These are phyloP conservation scores for Prunus mongolica DNA, from an alignment of 306 rosid species.

Conservation along the genomic window DNA sequence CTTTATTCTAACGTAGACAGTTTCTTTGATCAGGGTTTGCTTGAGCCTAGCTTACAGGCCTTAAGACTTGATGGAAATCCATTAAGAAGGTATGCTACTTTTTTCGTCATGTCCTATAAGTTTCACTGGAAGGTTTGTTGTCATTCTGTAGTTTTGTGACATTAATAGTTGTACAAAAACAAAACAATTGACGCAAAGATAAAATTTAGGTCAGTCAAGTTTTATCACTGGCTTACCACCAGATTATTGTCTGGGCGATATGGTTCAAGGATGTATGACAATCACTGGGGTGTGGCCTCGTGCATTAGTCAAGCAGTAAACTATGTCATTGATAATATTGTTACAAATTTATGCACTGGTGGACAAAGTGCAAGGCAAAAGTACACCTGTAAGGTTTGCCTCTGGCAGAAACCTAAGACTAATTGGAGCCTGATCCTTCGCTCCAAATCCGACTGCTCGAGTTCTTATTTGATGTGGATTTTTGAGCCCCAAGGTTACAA, in stretches of 20 bases:
- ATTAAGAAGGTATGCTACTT: conserved; percentile 66
- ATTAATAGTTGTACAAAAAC: neutral
- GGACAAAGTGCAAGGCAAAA: neutral
- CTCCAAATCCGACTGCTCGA: neutral
- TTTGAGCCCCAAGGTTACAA: neutral
- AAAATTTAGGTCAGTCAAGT: neutral
- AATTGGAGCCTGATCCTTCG: neutral
- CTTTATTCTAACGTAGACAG: conserved; percentile 7
- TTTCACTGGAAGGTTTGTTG: neutral
- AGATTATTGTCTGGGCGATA: neutral
- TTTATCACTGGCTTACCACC: neutral
- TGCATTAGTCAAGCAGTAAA: no score
- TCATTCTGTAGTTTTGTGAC: neutral
- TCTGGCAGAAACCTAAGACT: neutral
- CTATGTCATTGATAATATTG: no score
- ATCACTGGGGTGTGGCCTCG: neutral
- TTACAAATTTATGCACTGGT: neutral
- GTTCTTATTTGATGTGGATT: neutral
- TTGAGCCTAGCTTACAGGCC: conserved; percentile 73
- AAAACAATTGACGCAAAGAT: neutral
- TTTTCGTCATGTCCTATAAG: neutral
- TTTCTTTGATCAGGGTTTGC: conserved; percentile 63
- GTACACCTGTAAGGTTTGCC: neutral
- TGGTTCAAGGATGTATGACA: neutral
- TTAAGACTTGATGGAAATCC: conserved; percentile 92